Evolutionary conservation across 768 basidiomycete genomes (phyloP).

Genomic region (Kwoniella botswanensis): DNA sequence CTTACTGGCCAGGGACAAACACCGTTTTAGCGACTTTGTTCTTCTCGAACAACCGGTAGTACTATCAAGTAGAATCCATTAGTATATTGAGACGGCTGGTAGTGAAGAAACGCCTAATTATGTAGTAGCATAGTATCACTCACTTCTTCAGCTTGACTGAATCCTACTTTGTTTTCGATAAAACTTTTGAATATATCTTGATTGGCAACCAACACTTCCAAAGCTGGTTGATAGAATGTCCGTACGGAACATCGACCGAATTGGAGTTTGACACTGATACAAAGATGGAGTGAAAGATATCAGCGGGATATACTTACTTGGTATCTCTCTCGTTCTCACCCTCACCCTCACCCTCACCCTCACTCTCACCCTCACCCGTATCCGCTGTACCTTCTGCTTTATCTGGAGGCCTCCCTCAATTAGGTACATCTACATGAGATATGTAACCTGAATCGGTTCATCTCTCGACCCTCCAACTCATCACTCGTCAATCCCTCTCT

Average conservation of each 20-base stretch:
- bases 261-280: constrained; percentile 39
- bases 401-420: too few species aligned
- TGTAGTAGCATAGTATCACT: neutral
- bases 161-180: constrained; percentile 40
- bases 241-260: constrained; percentile 50
- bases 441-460: too few species aligned
- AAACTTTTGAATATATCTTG: constrained; percentile 42
- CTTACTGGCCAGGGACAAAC: constrained; percentile 34
- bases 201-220: constrained; percentile 41
- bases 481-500: neutral
- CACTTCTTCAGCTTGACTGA: constrained; percentile 43
- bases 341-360: neutral
- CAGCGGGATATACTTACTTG: neutral
- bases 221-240: constrained; percentile 36
- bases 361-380: neutral
- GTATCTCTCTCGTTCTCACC: neutral
- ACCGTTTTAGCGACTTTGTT: constrained; percentile 55
- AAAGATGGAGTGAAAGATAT: neutral
- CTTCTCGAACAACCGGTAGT: constrained; percentile 52
- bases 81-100: neutral
- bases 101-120: too few species aligned
- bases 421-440: too few species aligned
- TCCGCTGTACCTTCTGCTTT: neutral
- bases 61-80: constrained; percentile 34
- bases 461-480: neutral